These are phyloP conservation scores for Gnaphalium uliginosum DNA, from an alignment of 129 eudicot genomes.

Conservation along the genomic window DNA sequence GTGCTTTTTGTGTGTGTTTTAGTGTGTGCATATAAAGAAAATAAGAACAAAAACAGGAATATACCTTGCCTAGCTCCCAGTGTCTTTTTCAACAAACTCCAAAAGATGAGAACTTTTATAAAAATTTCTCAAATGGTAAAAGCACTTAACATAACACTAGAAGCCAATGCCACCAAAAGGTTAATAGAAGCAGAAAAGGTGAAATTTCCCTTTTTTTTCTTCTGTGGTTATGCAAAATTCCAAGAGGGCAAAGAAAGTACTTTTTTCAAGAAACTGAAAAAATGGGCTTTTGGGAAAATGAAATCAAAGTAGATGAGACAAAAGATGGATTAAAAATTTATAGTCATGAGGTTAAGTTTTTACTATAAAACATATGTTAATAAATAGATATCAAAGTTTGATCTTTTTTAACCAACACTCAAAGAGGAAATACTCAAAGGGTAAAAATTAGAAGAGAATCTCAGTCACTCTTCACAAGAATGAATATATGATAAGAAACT, in stretches of 20 bases:
- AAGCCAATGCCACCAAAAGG: slow-evolving; percentile 36
- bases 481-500: slow-evolving; percentile 40
- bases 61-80: slow-evolving; percentile 31
- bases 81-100: slow-evolving; percentile 37
- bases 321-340: slow-evolving; percentile 17
- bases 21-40: slow-evolving; percentile 19
- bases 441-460: slow-evolving; percentile 40
- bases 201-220: slow-evolving; percentile 29
- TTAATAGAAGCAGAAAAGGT: slow-evolving; percentile 37
- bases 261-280: slow-evolving; percentile 40
- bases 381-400: slow-evolving; percentile 14
- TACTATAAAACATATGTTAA: slow-evolving; percentile 8
- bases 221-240: slow-evolving; percentile 34
- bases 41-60: slow-evolving; percentile 35
- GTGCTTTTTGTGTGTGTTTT: slow-evolving; percentile 27
- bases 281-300: slow-evolving; percentile 35
- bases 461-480: slow-evolving; percentile 47
- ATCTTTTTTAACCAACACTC: slow-evolving; percentile 15
- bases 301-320: slow-evolving; percentile 39
- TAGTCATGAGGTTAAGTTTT: slow-evolving; percentile 10
- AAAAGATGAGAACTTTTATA: slow-evolving; percentile 26
- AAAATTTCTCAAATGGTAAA: slow-evolving; percentile 33
- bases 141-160: slow-evolving; percentile 24
- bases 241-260: slow-evolving; percentile 35
- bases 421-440: slow-evolving; percentile 32